Conservation (phyloP, 2,329 filamentous ascomycete species). For the Diaporthe sp. region DNA sequence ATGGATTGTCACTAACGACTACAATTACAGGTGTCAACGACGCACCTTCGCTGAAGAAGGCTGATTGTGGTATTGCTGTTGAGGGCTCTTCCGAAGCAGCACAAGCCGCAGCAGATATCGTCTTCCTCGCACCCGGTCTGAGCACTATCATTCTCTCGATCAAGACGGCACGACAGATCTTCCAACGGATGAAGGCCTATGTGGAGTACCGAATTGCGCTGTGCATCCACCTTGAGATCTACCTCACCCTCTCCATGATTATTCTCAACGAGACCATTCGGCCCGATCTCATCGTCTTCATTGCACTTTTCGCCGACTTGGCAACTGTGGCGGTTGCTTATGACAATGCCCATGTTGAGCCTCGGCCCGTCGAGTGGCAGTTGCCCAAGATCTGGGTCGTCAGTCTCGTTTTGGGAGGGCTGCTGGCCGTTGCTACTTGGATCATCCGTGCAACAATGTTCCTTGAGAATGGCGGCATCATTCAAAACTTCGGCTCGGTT, state of each 20-base stretch:
- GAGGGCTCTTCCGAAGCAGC: constrained; percentile 80
- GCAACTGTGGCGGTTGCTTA: constrained; percentile 84
- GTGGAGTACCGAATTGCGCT: constrained; percentile 83
- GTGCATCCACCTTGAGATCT: constrained; percentile 80
- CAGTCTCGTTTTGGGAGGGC: constrained; percentile 74
- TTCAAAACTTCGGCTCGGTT: constrained; percentile 80
- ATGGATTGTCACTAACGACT: background rate
- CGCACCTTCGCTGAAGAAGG: constrained; percentile 79
- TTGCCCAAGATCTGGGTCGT: constrained; percentile 86
- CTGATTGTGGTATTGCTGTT: constrained; percentile 80
- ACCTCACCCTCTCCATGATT: constrained; percentile 82
- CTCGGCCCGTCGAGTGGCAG: constrained; percentile 83
- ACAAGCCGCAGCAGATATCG: constrained; percentile 79
- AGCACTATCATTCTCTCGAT: constrained; percentile 79
- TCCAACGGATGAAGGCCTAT: constrained; percentile 84
- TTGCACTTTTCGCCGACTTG: constrained; percentile 83
- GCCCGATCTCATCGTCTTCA: constrained; percentile 81
- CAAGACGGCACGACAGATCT: constrained; percentile 81
- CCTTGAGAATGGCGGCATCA: constrained; percentile 77
- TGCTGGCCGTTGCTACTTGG: constrained; percentile 80
- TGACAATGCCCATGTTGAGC: constrained; percentile 83
- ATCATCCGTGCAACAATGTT: constrained; percentile 78
- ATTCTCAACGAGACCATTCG: constrained; percentile 83
- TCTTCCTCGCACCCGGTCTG: constrained; percentile 80
- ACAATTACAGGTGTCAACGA: constrained; percentile 70